Evolutionary conservation across 1,139 yeast species (phyloP).

Genomic region (Yamadazyma oceani): DNA sequence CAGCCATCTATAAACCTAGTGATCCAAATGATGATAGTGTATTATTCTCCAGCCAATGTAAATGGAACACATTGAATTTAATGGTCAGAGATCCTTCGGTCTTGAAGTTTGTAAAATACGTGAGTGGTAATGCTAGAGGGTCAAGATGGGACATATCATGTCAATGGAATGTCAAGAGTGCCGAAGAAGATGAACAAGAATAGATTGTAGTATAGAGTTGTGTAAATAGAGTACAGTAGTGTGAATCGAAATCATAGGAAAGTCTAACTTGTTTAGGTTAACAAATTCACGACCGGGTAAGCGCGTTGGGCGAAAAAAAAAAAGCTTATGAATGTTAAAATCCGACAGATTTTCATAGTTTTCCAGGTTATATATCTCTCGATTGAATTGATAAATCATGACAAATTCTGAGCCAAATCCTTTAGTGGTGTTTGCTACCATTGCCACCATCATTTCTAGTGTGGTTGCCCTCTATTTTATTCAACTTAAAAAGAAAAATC

Average conservation of each 20-base stretch:
- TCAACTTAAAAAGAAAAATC: conserved; percentile 37
- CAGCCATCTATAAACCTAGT: conserved; percentile 55
- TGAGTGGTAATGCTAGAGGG: conserved; percentile 84
- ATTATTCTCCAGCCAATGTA: conserved; percentile 75
- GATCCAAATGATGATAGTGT: conserved; percentile 75
- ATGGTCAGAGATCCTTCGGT: conserved; percentile 84
- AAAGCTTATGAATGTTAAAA: not conserved
- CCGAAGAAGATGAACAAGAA: conserved; percentile 6
- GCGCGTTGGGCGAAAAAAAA: not conserved
- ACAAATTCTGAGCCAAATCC: conserved; percentile 35
- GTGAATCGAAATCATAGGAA: conserved; percentile 1
- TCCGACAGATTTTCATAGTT: conserved; percentile 1
- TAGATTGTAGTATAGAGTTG: not conserved
- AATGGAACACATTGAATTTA: conserved; percentile 77
- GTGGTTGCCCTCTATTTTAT: conserved; percentile 39
- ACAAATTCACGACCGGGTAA: conserved; percentile 6
- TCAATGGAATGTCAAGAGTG: conserved; percentile 68
- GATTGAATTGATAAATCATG: too few species aligned
- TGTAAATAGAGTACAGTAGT: too few species aligned
- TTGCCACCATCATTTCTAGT: conserved; percentile 41
- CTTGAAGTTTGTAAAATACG: conserved; percentile 87
- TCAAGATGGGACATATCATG: conserved; percentile 89
- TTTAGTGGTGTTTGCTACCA: conserved; percentile 37
- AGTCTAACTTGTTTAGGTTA: not conserved
- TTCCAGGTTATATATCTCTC: too few species aligned